A percentile compares a stretch with the other conserved stretches of the same genome.
These are phyloP conservation scores for Flaveria brownii DNA, from an alignment of 129 eudicot species.

Conservation along the genomic window DNA sequence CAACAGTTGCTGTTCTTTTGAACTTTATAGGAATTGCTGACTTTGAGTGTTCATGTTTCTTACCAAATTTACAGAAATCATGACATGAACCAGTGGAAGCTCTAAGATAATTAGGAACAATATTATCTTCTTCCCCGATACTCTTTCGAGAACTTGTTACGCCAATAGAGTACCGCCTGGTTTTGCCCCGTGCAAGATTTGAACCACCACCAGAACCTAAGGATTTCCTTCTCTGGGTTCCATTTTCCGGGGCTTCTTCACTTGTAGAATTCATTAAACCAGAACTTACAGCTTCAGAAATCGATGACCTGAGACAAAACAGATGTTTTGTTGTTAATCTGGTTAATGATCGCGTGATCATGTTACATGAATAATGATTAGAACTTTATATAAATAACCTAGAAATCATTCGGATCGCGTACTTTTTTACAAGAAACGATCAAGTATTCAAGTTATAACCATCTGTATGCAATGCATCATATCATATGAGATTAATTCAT, in stretches of 20 bases:
- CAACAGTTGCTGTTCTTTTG: constrained; percentile 18
- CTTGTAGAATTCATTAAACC: constrained; percentile 34
- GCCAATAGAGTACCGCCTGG: constrained; percentile 34
- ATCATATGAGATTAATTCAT: constrained; percentile 1
- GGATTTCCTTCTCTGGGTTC: constrained; percentile 27
- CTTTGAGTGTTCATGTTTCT: constrained; percentile 34
- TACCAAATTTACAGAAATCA: constrained; percentile 80
- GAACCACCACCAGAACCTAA: constrained; percentile 38
- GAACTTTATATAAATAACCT: background rate
- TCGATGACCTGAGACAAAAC: constrained; percentile 17
- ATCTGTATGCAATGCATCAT: too few relatives aligned
- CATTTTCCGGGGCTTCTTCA: constrained; percentile 28
- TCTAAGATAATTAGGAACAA: constrained; percentile 71
- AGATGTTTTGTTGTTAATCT: background rate
- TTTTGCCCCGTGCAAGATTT: constrained; percentile 32
- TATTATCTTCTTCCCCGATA: constrained; percentile 29
- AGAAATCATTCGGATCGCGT: background rate
- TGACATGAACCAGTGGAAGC: constrained; percentile 93
- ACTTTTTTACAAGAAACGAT: background rate
- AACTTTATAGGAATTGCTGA: constrained; percentile 28
- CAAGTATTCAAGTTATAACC: too few relatives aligned
- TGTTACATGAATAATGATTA: background rate
- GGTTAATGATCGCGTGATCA: background rate
- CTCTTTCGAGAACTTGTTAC: constrained; percentile 16
- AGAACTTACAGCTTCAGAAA: constrained; percentile 23